Conservation (phyloP, 2,329 filamentous ascomycete species). For the Diplodia sapinea region DNA sequence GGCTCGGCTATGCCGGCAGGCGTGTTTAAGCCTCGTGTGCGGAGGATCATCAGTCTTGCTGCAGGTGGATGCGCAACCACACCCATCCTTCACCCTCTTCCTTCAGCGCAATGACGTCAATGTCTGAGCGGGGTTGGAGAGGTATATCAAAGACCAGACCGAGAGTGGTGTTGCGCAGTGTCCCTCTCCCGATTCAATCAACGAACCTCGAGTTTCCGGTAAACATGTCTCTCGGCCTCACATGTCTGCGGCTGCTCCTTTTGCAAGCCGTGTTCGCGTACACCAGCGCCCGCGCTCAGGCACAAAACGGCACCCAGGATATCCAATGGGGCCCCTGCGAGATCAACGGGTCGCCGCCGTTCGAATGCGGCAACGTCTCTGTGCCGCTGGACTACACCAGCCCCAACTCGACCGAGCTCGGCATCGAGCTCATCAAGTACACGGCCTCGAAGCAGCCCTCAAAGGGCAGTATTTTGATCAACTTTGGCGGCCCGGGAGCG, state of each 20-base stretch:
- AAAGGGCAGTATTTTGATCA: slow-evolving; percentile 36
- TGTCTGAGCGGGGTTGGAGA: not conserved
- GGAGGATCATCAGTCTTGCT: not conserved
- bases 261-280: slow-evolving; percentile 2
- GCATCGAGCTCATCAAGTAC: slow-evolving; percentile 34
- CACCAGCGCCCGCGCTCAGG: not conserved
- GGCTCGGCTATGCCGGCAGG: not conserved
- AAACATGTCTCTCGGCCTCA: not conserved
- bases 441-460: slow-evolving; percentile 33
- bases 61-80: not conserved
- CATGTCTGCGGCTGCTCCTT: not conserved
- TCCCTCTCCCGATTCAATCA: not conserved
- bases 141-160: not conserved
- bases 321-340: slow-evolving; percentile 16
- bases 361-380: slow-evolving; percentile 40
- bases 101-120: slow-evolving; percentile 20
- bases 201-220: not conserved
- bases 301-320: not conserved
- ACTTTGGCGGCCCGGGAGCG: slow-evolving; percentile 38
- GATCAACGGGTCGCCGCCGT: not conserved
- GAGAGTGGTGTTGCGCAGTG: not conserved
- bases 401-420: slow-evolving; percentile 33
- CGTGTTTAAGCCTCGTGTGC: not conserved
- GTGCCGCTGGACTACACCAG: slow-evolving; percentile 47
- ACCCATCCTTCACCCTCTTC: slow-evolving; percentile 11